Base-by-base conservation (phyloP, 2,329 filamentous ascomycete genomes). In the Penicillium nordicum region DNA sequence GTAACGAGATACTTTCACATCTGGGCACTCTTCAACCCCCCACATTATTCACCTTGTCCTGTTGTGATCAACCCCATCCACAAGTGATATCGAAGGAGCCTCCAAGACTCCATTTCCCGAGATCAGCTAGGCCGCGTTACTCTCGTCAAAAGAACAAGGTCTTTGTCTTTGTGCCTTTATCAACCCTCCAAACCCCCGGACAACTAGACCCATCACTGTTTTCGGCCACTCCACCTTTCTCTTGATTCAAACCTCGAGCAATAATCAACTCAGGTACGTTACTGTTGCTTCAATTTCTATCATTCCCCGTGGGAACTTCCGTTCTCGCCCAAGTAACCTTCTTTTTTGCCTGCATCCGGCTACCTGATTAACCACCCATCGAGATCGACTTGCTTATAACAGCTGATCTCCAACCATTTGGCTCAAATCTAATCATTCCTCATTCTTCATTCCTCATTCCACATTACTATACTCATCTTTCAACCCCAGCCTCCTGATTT, bases 361-460 rank as follows among this genome's bases (percentile, higher is more conserved):
- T 41, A 43, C 32, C 40, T 48, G 25, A 34, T 48, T 50, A 23
- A 38, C 32, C 38, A 41, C 32, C 32, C 47, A 57, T 63, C 54
- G 45, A 62, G 42, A 59, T 47, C 49, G 50, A 46, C 25, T 63
- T 69, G 71, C 67, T 72, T 72, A 72, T 69, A 67, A 48, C 60
- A 59, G 61, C 55, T 41, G 57, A 64, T 64, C 60, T 57, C 68
- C 65, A 69, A 60, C 62, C 63, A 62, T 54, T 62, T 56, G 59
- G 56, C 53, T 56, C 45, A 55, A 57, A 50, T 56, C 36, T 57
- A 60, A 46, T 57, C 56, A 64, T 51, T 58, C 57, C 50, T 56
- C 55, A n/a, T 46, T 34, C 44, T 4, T 57, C 55, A 63, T 51
- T 57, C 55, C 49, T 57, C 55, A 63, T 51, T 57, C 55, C 49